These are phyloP conservation scores for Fusarium protoensiforme DNA, from an alignment of 2,329 filamentous ascomycete species.

Conservation along the genomic window DNA sequence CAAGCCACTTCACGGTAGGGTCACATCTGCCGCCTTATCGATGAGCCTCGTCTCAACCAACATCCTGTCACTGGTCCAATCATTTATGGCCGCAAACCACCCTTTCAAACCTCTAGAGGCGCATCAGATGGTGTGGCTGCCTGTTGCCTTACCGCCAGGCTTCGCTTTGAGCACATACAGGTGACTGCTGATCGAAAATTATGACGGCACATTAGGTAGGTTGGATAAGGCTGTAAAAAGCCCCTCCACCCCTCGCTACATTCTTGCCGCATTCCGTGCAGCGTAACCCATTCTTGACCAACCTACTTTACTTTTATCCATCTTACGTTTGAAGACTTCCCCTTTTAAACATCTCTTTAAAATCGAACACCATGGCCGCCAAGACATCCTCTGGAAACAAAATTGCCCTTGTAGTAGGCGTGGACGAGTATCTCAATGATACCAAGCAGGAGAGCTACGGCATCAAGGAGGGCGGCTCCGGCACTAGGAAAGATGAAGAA, in stretches of 20 bases:
- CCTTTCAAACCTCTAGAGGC: neutral
- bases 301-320: neutral
- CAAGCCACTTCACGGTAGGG: neutral
- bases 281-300: neutral
- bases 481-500: neutral
- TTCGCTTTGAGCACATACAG: neutral
- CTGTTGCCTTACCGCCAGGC: neutral
- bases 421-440: neutral
- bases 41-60: neutral
- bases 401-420: neutral
- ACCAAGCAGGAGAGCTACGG: neutral
- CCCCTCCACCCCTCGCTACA: too few species aligned
- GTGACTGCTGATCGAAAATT: neutral
- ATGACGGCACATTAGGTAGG: neutral
- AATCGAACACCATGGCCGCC: neutral
- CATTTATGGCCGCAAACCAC: neutral
- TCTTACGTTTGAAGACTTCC: neutral
- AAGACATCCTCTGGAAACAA: neutral
- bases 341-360: neutral
- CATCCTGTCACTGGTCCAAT: neutral
- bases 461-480: neutral
- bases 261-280: neutral
- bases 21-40: neutral
- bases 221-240: too few species aligned
- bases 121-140: neutral